A percentile compares a stretch with the other conserved stretches of the same genome.
phyloP scores from a whole-genome alignment of 176 grass and related monocot genomes.

The Tillandsia fasciculata region DNA sequence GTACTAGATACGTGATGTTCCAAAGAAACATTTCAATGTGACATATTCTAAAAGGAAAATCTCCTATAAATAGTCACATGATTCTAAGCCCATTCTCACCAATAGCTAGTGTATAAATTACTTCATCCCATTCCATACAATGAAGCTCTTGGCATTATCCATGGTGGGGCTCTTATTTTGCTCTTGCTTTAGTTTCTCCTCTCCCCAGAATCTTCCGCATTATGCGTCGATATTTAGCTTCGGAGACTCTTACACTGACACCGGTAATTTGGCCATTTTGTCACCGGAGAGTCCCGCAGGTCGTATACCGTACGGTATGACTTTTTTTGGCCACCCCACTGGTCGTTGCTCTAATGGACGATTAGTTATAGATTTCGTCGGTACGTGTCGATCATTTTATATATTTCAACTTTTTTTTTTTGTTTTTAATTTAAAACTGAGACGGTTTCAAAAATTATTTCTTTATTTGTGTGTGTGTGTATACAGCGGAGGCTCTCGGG shows the following conservation, averaged over 20 bases:
- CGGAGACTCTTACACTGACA: slow-evolving; percentile 48
- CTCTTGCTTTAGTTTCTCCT: not conserved
- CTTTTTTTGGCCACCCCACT: slow-evolving; percentile 3
- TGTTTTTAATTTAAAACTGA: no score
- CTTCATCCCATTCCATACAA: not conserved
- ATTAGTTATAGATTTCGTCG: not conserved
- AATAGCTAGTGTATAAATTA: no score
- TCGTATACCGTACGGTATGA: slow-evolving; percentile 19
- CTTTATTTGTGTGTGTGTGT: not conserved
- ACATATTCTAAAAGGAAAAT: no score
- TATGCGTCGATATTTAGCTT: slow-evolving; percentile 38
- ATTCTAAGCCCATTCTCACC: no score
- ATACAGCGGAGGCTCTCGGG: slow-evolving; percentile 54
- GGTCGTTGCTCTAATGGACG: slow-evolving; percentile 8
- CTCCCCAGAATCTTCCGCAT: not conserved
- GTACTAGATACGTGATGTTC: no score
- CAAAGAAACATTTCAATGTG: no score
- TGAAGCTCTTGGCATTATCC: not conserved
- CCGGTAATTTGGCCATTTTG: slow-evolving; percentile 37
- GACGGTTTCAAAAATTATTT: not conserved
- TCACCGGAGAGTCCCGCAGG: not conserved
- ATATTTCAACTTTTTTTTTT: no score
- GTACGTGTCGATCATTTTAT: not conserved
- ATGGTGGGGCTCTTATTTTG: not conserved
- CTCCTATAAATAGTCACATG: no score